Evolutionary conservation across 441 rosid genomes (phyloP).

Genomic region (Mallotus japonicus): DNA sequence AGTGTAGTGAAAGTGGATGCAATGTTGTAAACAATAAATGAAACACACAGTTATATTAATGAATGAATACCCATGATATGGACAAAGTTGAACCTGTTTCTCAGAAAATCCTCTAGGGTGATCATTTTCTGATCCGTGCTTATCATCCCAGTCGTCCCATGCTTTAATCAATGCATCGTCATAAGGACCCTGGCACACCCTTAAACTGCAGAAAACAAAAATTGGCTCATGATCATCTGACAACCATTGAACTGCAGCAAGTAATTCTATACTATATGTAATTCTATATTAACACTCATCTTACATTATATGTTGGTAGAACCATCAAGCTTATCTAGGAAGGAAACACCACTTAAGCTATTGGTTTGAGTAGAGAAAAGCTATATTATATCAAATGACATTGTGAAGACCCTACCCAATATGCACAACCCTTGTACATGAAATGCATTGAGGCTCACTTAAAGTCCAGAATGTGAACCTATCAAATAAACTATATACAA

Average conservation of each 20-base stretch:
- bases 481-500: neutral
- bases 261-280: too few species aligned
- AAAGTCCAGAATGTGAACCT: constrained; percentile 1
- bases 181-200: constrained; percentile 86
- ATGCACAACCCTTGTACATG: neutral
- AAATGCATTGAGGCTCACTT: neutral
- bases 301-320: neutral
- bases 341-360: too few species aligned
- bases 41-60: neutral
- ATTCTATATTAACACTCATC: neutral
- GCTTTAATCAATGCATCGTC: constrained; percentile 64
- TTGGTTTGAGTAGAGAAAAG: neutral
- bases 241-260: neutral
- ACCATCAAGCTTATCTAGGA: neutral
- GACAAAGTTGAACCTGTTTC: constrained; percentile 59
- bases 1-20: constrained; percentile 14
- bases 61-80: constrained; percentile 3
- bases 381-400: neutral
- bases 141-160: constrained; percentile 96
- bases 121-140: constrained; percentile 82
- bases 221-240: neutral
- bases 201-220: constrained; percentile 39
- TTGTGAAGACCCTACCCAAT: neutral
- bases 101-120: constrained; percentile 78
- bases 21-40: constrained; percentile 3